Percentiles rank a stretch among this genome's conserved stretches.
Conservation (phyloP, 352 stramenopile species). For the Phytophthora cryptogea region DNA sequence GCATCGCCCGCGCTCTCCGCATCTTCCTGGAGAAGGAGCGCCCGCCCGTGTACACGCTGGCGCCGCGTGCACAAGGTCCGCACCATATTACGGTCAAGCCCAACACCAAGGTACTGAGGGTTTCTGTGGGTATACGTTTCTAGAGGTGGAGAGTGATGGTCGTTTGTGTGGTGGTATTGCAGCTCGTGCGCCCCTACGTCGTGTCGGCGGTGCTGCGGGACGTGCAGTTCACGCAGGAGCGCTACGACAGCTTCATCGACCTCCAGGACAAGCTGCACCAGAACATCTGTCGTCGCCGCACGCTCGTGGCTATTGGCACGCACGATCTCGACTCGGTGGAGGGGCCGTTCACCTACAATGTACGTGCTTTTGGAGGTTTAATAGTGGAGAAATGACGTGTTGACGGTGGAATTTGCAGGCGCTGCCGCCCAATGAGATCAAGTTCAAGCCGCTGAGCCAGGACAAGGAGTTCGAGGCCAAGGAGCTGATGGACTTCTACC, state of each 20-base stretch:
- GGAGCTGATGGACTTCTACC: constrained; percentile 96
- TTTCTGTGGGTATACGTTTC: too few relatives aligned
- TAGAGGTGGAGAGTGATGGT: background rate
- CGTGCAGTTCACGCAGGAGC: constrained; percentile 94
- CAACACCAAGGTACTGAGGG: constrained; percentile 67
- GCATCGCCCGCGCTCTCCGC: constrained; percentile 94
- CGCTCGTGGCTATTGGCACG: constrained; percentile 99
- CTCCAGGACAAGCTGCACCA: constrained; percentile 99
- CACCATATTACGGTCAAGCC: constrained; percentile 90
- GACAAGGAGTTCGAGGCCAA: constrained; percentile 92
- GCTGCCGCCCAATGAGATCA: constrained; percentile 92
- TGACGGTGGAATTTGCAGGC: constrained; percentile 62
- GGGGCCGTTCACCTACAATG: constrained; percentile 93
- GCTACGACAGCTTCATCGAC: constrained; percentile 99
- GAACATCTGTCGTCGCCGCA: constrained; percentile 99
- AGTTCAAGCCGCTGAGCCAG: constrained; percentile 96
- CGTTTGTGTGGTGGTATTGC: constrained; percentile 16
- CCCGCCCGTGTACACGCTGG: constrained; percentile 86
- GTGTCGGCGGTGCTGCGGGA: constrained; percentile 97
- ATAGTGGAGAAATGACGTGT: background rate
- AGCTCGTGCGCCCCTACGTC: constrained; percentile 96
- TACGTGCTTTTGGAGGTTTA: constrained; percentile 31
- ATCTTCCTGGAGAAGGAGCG: constrained; percentile 98
- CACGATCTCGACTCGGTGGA: constrained; percentile 98
- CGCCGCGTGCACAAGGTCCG: constrained; percentile 54